Percentiles rank a stretch among this genome's conserved stretches.
phyloP scores from a whole-genome alignment of 306 rosid genomes.

The Abrus precatorius region DNA sequence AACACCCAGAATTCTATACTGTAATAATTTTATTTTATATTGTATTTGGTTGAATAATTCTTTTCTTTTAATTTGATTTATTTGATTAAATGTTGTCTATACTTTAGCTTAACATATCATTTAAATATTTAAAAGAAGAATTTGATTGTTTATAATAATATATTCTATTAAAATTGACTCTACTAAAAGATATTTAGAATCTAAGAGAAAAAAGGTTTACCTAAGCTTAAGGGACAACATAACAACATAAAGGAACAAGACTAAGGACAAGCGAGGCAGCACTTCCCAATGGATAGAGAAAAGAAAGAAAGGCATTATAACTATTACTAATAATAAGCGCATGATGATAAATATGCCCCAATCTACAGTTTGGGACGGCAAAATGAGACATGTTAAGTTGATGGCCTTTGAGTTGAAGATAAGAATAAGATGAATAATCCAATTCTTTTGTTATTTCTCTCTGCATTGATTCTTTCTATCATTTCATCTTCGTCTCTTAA shows the following conservation, averaged over 20 bases:
- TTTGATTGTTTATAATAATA: no score
- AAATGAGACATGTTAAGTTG: slow-evolving; percentile 19
- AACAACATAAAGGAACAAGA: background rate
- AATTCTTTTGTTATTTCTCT: slow-evolving; percentile 7
- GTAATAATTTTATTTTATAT: no score
- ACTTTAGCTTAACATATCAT: no score
- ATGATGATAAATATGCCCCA: background rate
- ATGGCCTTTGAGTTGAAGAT: slow-evolving; percentile 19
- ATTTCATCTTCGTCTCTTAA: slow-evolving; percentile 39
- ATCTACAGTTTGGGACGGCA: slow-evolving; percentile 27
- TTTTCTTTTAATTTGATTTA: no score
- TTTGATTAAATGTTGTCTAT: no score
- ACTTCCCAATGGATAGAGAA: slow-evolving; percentile 13
- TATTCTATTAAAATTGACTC: no score
- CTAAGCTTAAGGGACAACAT: background rate
- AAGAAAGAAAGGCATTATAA: background rate
- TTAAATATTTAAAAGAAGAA: no score
- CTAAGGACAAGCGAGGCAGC: slow-evolving; percentile 22
- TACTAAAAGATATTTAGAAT: no score
- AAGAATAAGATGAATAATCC: background rate
- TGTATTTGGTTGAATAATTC: no score
- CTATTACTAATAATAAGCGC: background rate
- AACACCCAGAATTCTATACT: no score
- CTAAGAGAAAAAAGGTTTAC: no score
- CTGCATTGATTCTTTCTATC: background rate